Evolutionary conservation across 2,329 filamentous ascomycete genomes (phyloP).

Genomic region (Cercospora zeina): DNA sequence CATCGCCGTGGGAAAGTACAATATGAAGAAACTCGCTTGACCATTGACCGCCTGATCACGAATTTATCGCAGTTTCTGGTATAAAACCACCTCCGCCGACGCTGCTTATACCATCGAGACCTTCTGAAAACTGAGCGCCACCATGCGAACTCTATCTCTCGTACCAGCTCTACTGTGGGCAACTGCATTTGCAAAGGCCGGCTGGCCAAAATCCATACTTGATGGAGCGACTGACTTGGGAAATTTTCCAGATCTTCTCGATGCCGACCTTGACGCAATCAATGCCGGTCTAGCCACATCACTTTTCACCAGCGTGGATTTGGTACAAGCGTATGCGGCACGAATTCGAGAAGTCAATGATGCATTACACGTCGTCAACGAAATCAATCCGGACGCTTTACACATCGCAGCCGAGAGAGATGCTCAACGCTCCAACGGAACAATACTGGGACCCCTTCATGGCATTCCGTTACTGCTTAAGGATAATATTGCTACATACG

Average conservation of each 20-base stretch:
- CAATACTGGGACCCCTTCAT: conserved; percentile 43
- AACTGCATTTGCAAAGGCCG: background rate
- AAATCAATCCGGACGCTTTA: conserved; percentile 17
- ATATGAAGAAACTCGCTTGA: background rate
- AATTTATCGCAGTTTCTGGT: background rate
- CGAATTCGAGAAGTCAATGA: conserved; percentile 13
- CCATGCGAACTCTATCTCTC: background rate
- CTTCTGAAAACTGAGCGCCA: background rate
- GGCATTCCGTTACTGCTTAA: conserved; percentile 47
- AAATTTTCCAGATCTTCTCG: conserved; percentile 48
- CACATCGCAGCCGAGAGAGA: conserved; percentile 42
- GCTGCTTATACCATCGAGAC: background rate
- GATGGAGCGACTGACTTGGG: background rate
- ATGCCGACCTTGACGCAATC: conserved; percentile 56
- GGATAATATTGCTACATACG: conserved; percentile 29
- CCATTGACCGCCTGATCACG: background rate
- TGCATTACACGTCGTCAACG: conserved; percentile 16
- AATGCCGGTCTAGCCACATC: conserved; percentile 51
- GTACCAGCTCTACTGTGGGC: background rate
- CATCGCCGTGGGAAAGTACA: background rate
- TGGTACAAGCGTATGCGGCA: conserved; percentile 13
- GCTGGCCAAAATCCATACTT: background rate
- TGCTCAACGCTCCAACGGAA: conserved; percentile 41
- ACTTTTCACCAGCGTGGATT: conserved; percentile 27
- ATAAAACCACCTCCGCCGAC: background rate